These are phyloP conservation scores for Neofusicoccum sp. DNA, from an alignment of 2,329 filamentous ascomycete genomes.

Conservation along the genomic window DNA sequence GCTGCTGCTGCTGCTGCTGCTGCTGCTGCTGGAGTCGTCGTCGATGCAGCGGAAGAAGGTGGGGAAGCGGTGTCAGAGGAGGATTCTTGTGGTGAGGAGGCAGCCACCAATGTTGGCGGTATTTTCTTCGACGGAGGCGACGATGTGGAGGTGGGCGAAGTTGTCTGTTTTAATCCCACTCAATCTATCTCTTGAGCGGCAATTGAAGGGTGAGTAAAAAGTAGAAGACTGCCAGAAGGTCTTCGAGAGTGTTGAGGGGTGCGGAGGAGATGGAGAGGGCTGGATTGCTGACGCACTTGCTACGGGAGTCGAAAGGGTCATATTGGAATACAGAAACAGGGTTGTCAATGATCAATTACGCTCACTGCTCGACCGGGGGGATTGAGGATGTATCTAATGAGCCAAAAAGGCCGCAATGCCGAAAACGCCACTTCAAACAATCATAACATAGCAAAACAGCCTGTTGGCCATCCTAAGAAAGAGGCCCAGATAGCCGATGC, in stretches of 20 bases:
- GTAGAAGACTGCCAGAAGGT: slow-evolving; percentile 23
- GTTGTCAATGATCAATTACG: slow-evolving; percentile 14
- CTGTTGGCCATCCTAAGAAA: slow-evolving; percentile 28
- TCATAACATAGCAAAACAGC: slow-evolving; percentile 29
- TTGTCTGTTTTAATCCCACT: slow-evolving; percentile 23
- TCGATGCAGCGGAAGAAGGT: background rate
- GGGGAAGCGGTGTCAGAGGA: slow-evolving; percentile 21
- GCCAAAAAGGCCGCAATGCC: slow-evolving; percentile 27
- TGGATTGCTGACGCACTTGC: slow-evolving; percentile 18
- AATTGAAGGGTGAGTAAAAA: slow-evolving; percentile 25
- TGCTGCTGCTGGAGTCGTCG: background rate
- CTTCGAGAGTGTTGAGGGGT: slow-evolving; percentile 22
- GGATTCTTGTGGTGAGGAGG: slow-evolving; percentile 31
- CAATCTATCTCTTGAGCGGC: slow-evolving; percentile 8
- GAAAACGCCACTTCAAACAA: slow-evolving; percentile 26
- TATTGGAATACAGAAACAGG: slow-evolving; percentile 10
- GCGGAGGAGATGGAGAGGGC: slow-evolving; percentile 21
- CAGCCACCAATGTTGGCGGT: slow-evolving; percentile 33
- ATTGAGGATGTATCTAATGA: background rate
- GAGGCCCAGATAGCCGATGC: slow-evolving; percentile 29
- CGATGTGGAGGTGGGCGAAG: slow-evolving; percentile 27
- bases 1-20: too few species aligned
- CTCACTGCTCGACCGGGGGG: too few species aligned
- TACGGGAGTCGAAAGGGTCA: background rate
- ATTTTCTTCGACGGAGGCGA: slow-evolving; percentile 29